These are phyloP conservation scores for Vicia villosa DNA, from an alignment of 306 rosid genomes.

Conservation along the genomic window DNA sequence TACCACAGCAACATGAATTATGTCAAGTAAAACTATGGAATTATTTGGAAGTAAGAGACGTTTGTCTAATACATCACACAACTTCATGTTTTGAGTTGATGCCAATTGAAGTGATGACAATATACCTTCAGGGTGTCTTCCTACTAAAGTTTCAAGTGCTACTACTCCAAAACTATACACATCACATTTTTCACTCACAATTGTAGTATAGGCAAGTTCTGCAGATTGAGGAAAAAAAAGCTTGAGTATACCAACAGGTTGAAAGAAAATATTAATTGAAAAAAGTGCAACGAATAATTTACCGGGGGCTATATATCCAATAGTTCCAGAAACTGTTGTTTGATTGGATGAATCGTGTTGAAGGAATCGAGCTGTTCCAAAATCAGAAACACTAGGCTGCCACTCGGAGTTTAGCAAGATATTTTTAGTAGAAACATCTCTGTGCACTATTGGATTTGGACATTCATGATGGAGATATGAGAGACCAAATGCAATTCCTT, in stretches of 20 bases:
- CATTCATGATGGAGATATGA: not conserved
- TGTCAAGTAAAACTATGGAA: not conserved
- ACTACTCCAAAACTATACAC: constrained; percentile 35
- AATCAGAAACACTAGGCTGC: not conserved
- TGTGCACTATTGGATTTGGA: not conserved
- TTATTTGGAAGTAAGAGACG: constrained; percentile 11
- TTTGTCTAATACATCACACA: constrained; percentile 13
- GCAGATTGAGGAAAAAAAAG: not conserved
- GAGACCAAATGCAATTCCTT: not conserved
- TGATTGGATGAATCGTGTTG: not conserved
- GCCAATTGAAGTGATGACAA: constrained; percentile 14
- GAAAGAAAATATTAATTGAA: too few relatives aligned
- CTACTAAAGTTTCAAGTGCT: constrained; percentile 29
- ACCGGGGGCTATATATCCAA: not conserved
- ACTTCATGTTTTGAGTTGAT: not conserved
- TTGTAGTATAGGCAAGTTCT: constrained; percentile 32
- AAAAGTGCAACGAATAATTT: not conserved
- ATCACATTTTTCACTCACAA: constrained; percentile 33
- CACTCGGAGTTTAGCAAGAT: not conserved
- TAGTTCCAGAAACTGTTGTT: not conserved
- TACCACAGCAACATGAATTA: not conserved
- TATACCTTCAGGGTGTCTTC: constrained; percentile 30
- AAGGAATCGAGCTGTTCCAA: not conserved
- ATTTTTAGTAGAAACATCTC: not conserved
- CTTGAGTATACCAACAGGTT: too few relatives aligned